Evolutionary conservation across 108 stramenopile species (phyloP), one percentile per base, ranked within the genome.

Genomic region (Tribonema minus): DNA sequence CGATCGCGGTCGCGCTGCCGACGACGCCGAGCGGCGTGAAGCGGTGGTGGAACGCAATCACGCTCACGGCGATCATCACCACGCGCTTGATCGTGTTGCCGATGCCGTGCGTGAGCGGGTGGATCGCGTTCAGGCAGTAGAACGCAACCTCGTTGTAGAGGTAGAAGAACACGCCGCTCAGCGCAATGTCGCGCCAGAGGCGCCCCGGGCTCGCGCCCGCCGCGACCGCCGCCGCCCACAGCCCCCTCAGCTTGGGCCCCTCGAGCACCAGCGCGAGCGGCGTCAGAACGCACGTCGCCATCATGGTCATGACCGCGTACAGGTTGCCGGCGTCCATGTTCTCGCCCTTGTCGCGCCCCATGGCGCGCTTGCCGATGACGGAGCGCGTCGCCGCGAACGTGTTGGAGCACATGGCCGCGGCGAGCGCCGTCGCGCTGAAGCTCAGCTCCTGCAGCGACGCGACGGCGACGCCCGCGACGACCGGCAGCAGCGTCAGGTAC

Each of bases 351-450:
- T 94, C 92, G 37, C 92, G 30, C 23, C 60, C 77, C 77, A 69
- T 82, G 75, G 28, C 34, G 26, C 77, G 36, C 70, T 94, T 91
- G 71, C 91, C 92, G 59, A 96, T 88, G 54, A 97, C 93, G 68
- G 93, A 93, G 34, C 96, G 92, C 20, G 92, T 91, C 36, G 93
- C 91, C 64, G 92, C 93, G 40, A 91, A 93, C 1, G 95, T 91
- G 84, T 97, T 97, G 64, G 93, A 94, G 32, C 92, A 90, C 95
- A 97, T 95, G 68, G 96, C 96, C 62, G 93, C 86, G 26, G 86
- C 93, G 54, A 97, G 90, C 34, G 93, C 93, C 40, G 95, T 82
- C 64, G 88, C 72, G 40, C 92, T 95, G 90, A 97, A 97, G 63
- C 92, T 92, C 20, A 87, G 58, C 65, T 87, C 87, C 59, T 79